Evolutionary conservation across 148 eudicot species (phyloP), one percentile per base, ranked within the genome.

Genomic region (Euryodendron excelsum): DNA sequence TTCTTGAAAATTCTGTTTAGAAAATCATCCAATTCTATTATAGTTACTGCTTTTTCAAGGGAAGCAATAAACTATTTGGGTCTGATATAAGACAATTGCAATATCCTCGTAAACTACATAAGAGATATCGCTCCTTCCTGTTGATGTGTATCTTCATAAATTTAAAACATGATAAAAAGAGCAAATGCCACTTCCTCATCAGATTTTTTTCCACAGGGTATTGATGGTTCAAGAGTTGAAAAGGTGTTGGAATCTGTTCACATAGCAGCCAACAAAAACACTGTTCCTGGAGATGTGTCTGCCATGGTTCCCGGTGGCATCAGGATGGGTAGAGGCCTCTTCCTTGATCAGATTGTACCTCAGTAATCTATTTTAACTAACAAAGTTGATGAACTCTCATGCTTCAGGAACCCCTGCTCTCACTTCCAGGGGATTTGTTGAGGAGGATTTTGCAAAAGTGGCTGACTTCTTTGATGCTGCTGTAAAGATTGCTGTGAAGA

Each of bases 251-350:
- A 95, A 87, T 79, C 96, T 77, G 99, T 93, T 69, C 99, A 95
- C 73, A 95, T 95, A 81, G 99, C 99, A 62, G 96, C 99, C 77
- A 95, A 95, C 89, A 95, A 95, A 78, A 95, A 95, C 79, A 95
- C 99, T 5, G 99, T 95, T 69, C 99, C 99, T 78, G 99, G 99
- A 61, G 99, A 95, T 85, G 99, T 95, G 63, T 95, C 99, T 82
- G 99, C 99, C 77, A 93, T 95, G 99, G 97, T 95, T 76, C 99
- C 99, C 66, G 99, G 99, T 85, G 99, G 99, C 82, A 95, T 95
- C 82, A 85, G 99, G 77, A 95, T 95, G 99, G 99, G 99, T 95
- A 86, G 59, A 62, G 1, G 44, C 31, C 39, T 60, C 10, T 67
- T 48, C 33, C 23, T 77, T 30, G 12, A 55, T 48, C 62, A 62